Evolutionary conservation across 2,329 filamentous ascomycete genomes (phyloP), one percentile per base, ranked within the genome.

Genomic region (Apiospora arundinis): DNA sequence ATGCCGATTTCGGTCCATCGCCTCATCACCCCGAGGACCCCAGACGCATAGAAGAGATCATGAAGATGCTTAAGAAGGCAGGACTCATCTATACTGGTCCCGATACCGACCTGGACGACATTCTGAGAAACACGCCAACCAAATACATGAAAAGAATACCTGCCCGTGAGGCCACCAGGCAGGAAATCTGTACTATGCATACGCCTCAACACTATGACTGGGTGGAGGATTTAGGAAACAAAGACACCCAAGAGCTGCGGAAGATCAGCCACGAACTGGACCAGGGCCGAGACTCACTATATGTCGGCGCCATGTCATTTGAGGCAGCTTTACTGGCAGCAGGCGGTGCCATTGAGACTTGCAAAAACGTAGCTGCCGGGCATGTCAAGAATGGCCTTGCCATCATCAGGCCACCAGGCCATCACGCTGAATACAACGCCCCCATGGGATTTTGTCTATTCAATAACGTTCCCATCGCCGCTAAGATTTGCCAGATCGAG

Each of bases 401-500:
- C 0, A 92, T 99, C 48, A 97, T 99, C 77, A 90, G 96, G 18
- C 96, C 96, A 1, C 96, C 96, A 0, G 96, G 96, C 0, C 96
- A 99, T 78, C 96, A 99, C 81, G 96, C 96, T 0, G 96, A 99
- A 80, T 91, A 90, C 71, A 89, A 96, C 77, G 87, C 91, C 46
- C 90, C 95, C 0, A 96, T 97, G 88, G 96, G 96, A 0, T 99
- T 99, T 79, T 99, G 96, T 80, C 89, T 98, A 72, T 98, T 98
- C 84, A 98, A 99, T 84, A 99, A 99, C 78, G 96, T 98, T 3
- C 95, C 94, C 25, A 93, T 99, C 72, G 95, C 95, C 1, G 92
- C 95, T n/a, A 92, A 90, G 72, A 93, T 95, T 16, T 98, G 95
- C 79, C 95, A 97, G 80, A 85, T 88, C 69, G 91, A 95, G 72